Base-by-base conservation (phyloP, 2,329 filamentous ascomycete genomes). In the Canariomyces notabilis region DNA sequence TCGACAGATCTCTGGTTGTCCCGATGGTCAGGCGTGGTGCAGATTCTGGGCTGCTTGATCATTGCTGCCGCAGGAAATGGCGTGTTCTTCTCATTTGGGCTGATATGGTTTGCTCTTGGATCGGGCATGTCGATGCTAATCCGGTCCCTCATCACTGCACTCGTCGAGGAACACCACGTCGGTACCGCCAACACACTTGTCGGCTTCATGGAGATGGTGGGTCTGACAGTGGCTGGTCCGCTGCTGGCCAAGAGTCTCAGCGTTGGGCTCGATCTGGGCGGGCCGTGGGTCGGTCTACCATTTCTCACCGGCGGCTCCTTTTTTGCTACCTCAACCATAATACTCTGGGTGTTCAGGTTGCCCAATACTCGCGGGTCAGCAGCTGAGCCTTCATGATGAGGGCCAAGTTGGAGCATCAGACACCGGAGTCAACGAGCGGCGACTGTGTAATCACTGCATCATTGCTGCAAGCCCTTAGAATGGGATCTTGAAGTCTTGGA, bases 141-240 rank as follows among this genome's bases (percentile, higher is more conserved):
- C 15, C 68, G 77, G 26, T 73, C 71, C 3, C 59, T 80, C 6
- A 58, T 79, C n/a, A 78, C 73, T 36, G 67, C 69, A 8, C 57
- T 80, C 9, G 73, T 81, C 11, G 74, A 77, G 52, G 67, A 71
- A 18, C 70, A 76, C 48, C 72, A 77, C 4, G 66, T 79, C 11
- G 77, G 74, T 18, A 71, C 72, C 0, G 62, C 79, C 19, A 81
- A 79, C 57, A 74, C 72, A 4, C 63, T 75, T 4, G 64, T 81
- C 8, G 67, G 70, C 2, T 65, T 78, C 19, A 57, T 75, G 23
- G 75, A 81, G 50, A 72, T 68, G 7, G 33, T 71, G 9, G 72
- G 76, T n/a, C 53, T 69, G 2, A 68, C 78, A 49, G 39, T 72
- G 5, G 69, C 68, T 0, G 66, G 68, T 1, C 76, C 76, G 0